Evolutionary conservation across 2,329 filamentous ascomycete species (phyloP), one percentile per base, ranked within the genome.

Genomic region (Stagonosporopsis vannaccii): DNA sequence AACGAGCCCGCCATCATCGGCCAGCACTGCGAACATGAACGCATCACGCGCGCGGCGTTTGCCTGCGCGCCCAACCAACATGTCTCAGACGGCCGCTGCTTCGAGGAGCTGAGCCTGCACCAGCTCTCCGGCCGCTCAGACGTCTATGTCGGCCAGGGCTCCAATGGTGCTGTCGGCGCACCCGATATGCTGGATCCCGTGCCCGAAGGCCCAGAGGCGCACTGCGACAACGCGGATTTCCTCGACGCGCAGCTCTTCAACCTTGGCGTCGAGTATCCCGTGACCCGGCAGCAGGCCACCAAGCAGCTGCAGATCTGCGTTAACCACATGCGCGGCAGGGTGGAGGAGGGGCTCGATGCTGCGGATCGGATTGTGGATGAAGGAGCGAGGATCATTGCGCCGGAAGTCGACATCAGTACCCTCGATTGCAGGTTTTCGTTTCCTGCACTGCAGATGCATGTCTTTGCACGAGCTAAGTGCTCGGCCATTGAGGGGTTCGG

Each of bases 151-250:
- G 65, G 64, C 17, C 57, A 57, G 35, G 66, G 66, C 2, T 61
- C 60, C 2, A 69, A 69, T 41, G 66, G 66, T 9, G 66, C 64
- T 11, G 66, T 69, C 9, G 66, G 66, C 19, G 64, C 66, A 13
- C 66, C 66, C n/a, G 66, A 69, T 39, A 60, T 63, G 56, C 57
- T 69, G 2, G 63, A 67, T 37, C 66, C 66, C 1, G 52, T 51
- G 20, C 65, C 65, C 2, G 66, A 69, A 51, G 66, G 65, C 17
- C 61, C 66, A 30, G 63, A 69, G 22, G 66, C 66, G 26, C 66
- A 69, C 35, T 69, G 66, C 60, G 66, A 69, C 33, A 66, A 69
- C 41, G 66, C 66, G 4, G 66, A 69, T 50, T 69, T 66, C 47
- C 36, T 69, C n/a, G 64, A 69, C 19, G 35, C 61, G 15, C 43